Base-by-base conservation (phyloP, 768 basidiomycete species). In the Russula ochroleuca region DNA sequence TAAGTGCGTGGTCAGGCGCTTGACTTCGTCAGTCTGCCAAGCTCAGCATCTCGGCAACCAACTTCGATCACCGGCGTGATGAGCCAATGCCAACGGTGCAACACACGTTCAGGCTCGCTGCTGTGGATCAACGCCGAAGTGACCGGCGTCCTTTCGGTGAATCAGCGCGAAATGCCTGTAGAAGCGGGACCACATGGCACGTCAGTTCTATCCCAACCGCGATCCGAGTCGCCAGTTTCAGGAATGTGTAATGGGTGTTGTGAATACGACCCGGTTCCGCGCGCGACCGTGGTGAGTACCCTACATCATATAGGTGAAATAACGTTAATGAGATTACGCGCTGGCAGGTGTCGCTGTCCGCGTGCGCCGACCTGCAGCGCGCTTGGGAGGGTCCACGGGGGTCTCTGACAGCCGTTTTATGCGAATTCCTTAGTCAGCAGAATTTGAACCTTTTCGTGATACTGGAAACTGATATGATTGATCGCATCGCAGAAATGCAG, bases 171-270 rank as follows among this genome's bases (percentile, higher is more conserved):
- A 10, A 15, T 21, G 25, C 40, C 53, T 17, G n/a, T 25, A 14
- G 54, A 56, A 31, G 25, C 23, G 23, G 11, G n/a, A n/a, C n/a
- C n/a, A n/a, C n/a, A n/a, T n/a, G n/a, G 33, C 11, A 14, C n/a
- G 13, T 19, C 52, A 7, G 37, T 56, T n/a, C 21, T 61, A 21
- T 63, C 63, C 5, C 64, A 51, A 35, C 50, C 35, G n/a, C 56
- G 45, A 45, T 65, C 55, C 38, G 37, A 59, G 0, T 71, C 70
- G 14, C 70, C 70, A 0, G 43, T 55, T 23, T 61, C 65, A 14
- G 23, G 60, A 43, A 69, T 58, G 38, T n/a, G n/a, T n/a, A n/a
- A 64, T 31, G 70, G 65, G 54, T n/a, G n/a, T n/a, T 71, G 70
- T 50, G 33, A 35, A 0, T 45, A 56, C 45, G 52, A 59, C 1